Evolutionary conservation across 305 asterid species (phyloP).

Genomic region (Fraxinus platypoda): DNA sequence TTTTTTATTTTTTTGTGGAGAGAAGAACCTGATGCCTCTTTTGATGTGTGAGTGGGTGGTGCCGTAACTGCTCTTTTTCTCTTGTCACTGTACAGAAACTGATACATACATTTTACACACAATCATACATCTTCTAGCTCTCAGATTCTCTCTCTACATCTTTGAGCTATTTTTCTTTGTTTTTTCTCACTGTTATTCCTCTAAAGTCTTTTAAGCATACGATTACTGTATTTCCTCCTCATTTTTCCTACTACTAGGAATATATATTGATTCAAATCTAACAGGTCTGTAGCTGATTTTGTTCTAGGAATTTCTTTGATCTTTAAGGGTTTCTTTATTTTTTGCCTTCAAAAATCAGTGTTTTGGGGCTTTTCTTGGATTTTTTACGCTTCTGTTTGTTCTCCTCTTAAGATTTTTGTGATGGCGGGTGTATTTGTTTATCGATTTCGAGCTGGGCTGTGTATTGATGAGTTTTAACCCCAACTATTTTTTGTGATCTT

Average conservation of each 20-base stretch:
- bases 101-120: constrained; percentile 1
- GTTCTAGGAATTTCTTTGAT: constrained; percentile 4
- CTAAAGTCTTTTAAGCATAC: constrained; percentile 16
- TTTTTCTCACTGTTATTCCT: constrained; percentile 22
- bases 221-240: constrained; percentile 22
- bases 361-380: constrained; percentile 12
- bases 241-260: neutral
- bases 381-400: neutral
- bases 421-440: neutral
- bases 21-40: constrained; percentile 78
- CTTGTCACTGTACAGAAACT: constrained; percentile 21
- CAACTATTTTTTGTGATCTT: constrained; percentile 40
- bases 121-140: constrained; percentile 7
- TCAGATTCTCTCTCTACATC: constrained; percentile 15
- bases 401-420: constrained; percentile 2
- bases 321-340: constrained; percentile 1
- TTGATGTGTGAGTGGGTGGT: constrained; percentile 66
- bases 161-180: constrained; percentile 18
- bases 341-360: neutral
- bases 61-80: constrained; percentile 35
- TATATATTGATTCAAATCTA: constrained; percentile 6
- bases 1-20: constrained; percentile 42
- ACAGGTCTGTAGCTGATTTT: constrained; percentile 25
- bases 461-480: constrained; percentile 16
- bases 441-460: constrained; percentile 15